phyloP scores from a whole-genome alignment of 345 rosid species.

The Euphorbia peplus region DNA sequence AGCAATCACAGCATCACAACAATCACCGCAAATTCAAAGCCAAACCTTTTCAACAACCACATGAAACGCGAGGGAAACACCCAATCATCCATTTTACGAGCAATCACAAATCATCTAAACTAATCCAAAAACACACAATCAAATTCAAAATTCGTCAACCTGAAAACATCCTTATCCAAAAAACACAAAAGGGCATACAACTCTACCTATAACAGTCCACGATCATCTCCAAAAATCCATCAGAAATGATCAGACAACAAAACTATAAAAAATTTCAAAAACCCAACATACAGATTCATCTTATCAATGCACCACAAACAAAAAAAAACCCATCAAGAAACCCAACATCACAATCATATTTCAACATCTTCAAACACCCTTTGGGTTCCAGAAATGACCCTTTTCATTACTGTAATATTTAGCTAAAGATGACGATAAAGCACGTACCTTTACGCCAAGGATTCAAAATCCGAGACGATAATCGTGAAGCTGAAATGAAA shows the following conservation, averaged over 20 bases:
- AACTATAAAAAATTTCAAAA: not conserved
- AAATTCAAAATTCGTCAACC: not conserved
- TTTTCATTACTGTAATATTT: not conserved
- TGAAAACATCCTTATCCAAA: not conserved
- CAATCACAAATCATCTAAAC: not conserved
- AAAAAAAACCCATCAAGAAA: constrained; percentile 15
- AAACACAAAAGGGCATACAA: constrained; percentile 5
- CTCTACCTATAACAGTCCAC: not conserved
- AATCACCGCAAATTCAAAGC: not conserved
- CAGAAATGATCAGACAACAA: constrained; percentile 17
- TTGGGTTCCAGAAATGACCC: constrained; percentile 11
- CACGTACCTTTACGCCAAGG: constrained; percentile 10
- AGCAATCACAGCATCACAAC: not conserved
- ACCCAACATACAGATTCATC: constrained; percentile 22
- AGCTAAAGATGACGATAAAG: constrained; percentile 1
- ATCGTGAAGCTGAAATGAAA: not conserved
- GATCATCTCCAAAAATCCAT: constrained; percentile 5
- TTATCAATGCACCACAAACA: constrained; percentile 24
- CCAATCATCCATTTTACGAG: no score
- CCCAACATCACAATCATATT: not conserved
- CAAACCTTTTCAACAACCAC: not conserved
- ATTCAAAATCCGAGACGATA: not conserved
- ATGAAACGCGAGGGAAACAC: no score
- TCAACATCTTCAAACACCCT: not conserved
- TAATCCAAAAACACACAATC: constrained; percentile 1